A percentile compares a stretch with the other conserved stretches of the same genome.
Conservation (phyloP, 2,329 filamentous ascomycete species). For the Huntiella bhutanensis region DNA sequence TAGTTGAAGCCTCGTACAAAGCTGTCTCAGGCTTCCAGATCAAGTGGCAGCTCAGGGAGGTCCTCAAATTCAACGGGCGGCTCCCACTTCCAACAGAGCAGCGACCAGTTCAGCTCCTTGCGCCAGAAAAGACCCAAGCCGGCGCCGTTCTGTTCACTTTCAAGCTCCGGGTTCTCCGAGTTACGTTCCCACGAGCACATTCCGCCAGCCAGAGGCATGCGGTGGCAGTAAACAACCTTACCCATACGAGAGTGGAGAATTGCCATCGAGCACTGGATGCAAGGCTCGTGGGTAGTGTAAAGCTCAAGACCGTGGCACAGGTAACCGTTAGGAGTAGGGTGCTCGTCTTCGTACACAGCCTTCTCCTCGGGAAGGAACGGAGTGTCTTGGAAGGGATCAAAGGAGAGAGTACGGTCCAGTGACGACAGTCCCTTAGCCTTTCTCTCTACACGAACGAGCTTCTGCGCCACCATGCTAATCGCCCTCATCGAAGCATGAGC, state of each 20-base stretch:
- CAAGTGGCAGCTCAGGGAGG: conserved; percentile 14
- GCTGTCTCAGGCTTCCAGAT: conserved; percentile 13
- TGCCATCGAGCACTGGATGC: conserved; percentile 92
- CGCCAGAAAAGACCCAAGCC: conserved; percentile 54
- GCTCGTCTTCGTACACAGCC: conserved; percentile 42
- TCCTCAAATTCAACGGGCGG: conserved; percentile 22
- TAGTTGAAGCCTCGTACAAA: no score
- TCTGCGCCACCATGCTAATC: conserved; percentile 64
- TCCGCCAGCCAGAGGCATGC: conserved; percentile 66
- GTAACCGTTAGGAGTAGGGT: conserved; percentile 59
- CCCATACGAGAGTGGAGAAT: conserved; percentile 87
- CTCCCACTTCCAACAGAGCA: conserved; percentile 63
- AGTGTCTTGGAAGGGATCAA: conserved; percentile 46
- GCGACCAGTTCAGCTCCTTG: conserved; percentile 70
- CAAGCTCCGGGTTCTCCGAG: conserved; percentile 22
- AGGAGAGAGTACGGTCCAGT: conserved; percentile 26
- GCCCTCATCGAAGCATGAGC: conserved; percentile 61
- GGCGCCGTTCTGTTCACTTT: conserved; percentile 28
- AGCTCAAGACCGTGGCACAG: conserved; percentile 86
- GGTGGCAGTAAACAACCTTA: conserved; percentile 58
- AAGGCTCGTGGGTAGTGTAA: conserved; percentile 90
- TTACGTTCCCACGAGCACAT: conserved; percentile 57
- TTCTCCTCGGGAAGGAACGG: conserved; percentile 51
- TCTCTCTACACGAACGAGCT: conserved; percentile 38
- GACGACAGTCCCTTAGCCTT: conserved; percentile 20